These are phyloP conservation scores for Coniochaeta hoffmannii DNA, from an alignment of 2,329 filamentous ascomycete species.

Conservation along the genomic window DNA sequence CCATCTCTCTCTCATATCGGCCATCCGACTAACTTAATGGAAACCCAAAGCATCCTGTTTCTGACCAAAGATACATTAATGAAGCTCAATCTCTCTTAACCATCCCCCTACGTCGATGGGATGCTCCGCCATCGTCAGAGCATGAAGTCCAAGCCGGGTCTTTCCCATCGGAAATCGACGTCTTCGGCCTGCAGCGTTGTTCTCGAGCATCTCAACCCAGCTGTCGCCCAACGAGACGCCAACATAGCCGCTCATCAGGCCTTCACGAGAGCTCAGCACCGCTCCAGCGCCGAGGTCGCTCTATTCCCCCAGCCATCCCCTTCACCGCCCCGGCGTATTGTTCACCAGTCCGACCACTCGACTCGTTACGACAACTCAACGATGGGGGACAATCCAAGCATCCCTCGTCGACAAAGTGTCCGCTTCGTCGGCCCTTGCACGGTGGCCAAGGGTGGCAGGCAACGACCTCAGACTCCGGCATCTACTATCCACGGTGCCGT, in stretches of 20 bases:
- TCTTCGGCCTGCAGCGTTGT: constrained; percentile 37
- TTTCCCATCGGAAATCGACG: constrained; percentile 47
- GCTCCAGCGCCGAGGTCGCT: constrained; percentile 25
- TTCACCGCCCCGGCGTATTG: constrained; percentile 9
- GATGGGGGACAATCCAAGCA: constrained; percentile 5
- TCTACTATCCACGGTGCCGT: not conserved
- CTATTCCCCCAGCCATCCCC: constrained; percentile 23
- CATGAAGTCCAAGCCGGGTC: constrained; percentile 32
- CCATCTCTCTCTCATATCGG: too few relatives aligned
- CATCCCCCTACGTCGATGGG: constrained; percentile 28
- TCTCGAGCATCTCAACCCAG: constrained; percentile 41
- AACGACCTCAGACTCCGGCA: not conserved
- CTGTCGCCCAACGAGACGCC: constrained; percentile 48
- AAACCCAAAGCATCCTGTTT: not conserved
- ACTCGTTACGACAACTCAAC: constrained; percentile 7
- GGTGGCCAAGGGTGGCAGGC: not conserved
- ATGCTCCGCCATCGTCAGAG: constrained; percentile 27
- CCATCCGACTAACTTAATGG: not conserved
- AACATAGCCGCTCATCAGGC: constrained; percentile 55
- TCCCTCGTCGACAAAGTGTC: constrained; percentile 45
- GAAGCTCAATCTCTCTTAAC: not conserved
- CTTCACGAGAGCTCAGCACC: constrained; percentile 43
- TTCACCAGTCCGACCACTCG: constrained; percentile 10
- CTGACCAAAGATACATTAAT: not conserved
- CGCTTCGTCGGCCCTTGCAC: constrained; percentile 35